phyloP scores from a whole-genome alignment of 805 yeast species.

The Kazachstania kunashirensis region DNA sequence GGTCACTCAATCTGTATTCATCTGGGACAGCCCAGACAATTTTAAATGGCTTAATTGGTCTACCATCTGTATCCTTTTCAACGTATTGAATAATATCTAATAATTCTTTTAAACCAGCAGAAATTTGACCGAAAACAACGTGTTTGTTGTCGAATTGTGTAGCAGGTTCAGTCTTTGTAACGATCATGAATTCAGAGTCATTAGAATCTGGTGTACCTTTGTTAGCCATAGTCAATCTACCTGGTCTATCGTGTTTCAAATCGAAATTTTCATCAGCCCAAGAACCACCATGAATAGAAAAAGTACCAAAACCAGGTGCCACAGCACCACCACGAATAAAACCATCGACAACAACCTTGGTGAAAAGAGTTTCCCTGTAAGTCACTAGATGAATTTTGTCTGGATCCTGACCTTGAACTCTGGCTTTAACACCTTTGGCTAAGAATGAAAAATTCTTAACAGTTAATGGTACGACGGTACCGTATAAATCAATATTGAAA shows the following conservation, averaged over 20 bases:
- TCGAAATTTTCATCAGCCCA: slow-evolving; percentile 70
- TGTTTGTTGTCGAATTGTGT: slow-evolving; percentile 49
- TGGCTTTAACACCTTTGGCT: slow-evolving; percentile 36
- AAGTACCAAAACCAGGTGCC: slow-evolving; percentile 69
- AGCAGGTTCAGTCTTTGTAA: slow-evolving; percentile 39
- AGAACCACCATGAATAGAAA: slow-evolving; percentile 64
- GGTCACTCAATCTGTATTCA: slow-evolving; percentile 14
- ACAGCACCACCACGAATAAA: slow-evolving; percentile 90
- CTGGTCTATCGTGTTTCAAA: slow-evolving; percentile 57
- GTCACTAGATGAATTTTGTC: slow-evolving; percentile 23
- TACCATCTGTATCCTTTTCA: slow-evolving; percentile 30
- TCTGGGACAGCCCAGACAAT: slow-evolving; percentile 31
- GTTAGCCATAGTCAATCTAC: slow-evolving; percentile 65
- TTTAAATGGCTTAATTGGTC: slow-evolving; percentile 19
- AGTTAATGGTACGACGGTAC: slow-evolving; percentile 54
- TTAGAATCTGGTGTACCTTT: slow-evolving; percentile 52
- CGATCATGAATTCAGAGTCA: slow-evolving; percentile 64
- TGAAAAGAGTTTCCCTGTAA: slow-evolving; percentile 57
- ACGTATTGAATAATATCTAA: slow-evolving; percentile 50
- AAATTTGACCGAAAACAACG: slow-evolving; percentile 72
- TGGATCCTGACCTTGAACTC: slow-evolving; percentile 20
- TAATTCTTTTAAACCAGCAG: slow-evolving; percentile 51
- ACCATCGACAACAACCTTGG: slow-evolving; percentile 60
- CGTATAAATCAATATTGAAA: slow-evolving; percentile 53
- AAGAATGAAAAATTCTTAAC: slow-evolving; percentile 49